Conservation (phyloP, 345 rosid genomes). For the Murraya paniculata region DNA sequence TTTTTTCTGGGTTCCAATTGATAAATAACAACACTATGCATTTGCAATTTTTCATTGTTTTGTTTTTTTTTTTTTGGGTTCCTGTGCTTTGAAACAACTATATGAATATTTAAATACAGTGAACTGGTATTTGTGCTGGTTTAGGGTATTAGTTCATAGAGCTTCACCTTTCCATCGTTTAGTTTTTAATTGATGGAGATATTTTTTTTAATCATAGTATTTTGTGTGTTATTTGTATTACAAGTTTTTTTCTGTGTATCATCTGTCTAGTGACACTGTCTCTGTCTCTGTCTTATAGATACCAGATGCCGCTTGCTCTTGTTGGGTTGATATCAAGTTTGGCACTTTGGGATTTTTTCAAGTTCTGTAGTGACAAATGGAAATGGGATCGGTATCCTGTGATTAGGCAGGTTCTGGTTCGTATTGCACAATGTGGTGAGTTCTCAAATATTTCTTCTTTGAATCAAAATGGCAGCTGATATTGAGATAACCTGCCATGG, state of each 20-base stretch:
- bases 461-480: neutral
- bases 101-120: neutral
- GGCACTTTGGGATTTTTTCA: conserved; percentile 86
- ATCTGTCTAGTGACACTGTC: neutral
- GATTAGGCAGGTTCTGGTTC: conserved; percentile 47
- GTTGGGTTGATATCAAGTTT: conserved; percentile 75
- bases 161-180: neutral
- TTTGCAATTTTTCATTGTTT: neutral
- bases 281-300: conserved; percentile 40
- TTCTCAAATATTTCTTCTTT: neutral
- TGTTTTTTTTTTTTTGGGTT: neutral
- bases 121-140: neutral
- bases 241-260: neutral
- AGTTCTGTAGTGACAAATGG: conserved; percentile 66
- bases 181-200: neutral
- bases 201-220: neutral
- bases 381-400: conserved; percentile 59
- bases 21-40: neutral
- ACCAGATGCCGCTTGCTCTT: conserved; percentile 93
- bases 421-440: conserved; percentile 75
- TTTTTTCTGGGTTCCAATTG: neutral
- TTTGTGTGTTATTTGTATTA: neutral
- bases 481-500: neutral
- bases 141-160: neutral
- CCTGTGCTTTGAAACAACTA: neutral